Evolutionary conservation across 164 flowering plant genomes (phyloP), one percentile per base, ranked within the genome.

Genomic region (Tetracentron sinense): DNA sequence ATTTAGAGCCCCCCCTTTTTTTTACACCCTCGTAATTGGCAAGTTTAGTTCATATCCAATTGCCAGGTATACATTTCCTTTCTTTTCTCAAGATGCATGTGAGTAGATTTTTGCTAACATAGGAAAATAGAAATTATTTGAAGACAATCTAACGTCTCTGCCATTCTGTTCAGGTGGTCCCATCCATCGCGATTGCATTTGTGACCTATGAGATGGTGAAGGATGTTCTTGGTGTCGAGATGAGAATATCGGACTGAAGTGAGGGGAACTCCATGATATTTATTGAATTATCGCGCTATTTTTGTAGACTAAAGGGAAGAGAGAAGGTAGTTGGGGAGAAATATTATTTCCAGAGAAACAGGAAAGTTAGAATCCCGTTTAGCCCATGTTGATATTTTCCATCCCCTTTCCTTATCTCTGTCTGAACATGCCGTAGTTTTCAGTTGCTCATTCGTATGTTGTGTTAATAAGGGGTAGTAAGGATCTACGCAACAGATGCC

Each of bases 101-200:
- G n/a, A n/a, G 38, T 4, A 33, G 10, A 4, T 33, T 33, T 33
- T 33, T 33, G 4, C 38, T 10, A 10, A 33, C 4, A 33, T 33
- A 33, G 4, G 38, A 10, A 33, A 4, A 38, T 38, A 12, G 14
- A 38, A n/a, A n/a, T n/a, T n/a, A n/a, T n/a, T n/a, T n/a, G n/a
- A n/a, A n/a, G n/a, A n/a, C n/a, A n/a, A n/a, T n/a, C n/a, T 38
- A 16, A 38, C 5, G 8, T 20, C 35, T 16, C 15, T 42, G 31
- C 1, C 19, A 48, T 3, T 62, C 0, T 48, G 7, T 51, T 48
- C 72, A 92, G 98, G 98, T 92, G 71, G 98, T 92, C n/a, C 98
- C 98, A 53, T 92, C 98, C 11, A 92, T 92, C 35, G 90, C 98
- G 8, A 88, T 92, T 78, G 96, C 98, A 31, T 92, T 92, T 74